Percentiles rank a stretch among this genome's conserved stretches.
Conservation (phyloP, 352 stramenopile genomes). For the Phytophthora agathidicida region DNA sequence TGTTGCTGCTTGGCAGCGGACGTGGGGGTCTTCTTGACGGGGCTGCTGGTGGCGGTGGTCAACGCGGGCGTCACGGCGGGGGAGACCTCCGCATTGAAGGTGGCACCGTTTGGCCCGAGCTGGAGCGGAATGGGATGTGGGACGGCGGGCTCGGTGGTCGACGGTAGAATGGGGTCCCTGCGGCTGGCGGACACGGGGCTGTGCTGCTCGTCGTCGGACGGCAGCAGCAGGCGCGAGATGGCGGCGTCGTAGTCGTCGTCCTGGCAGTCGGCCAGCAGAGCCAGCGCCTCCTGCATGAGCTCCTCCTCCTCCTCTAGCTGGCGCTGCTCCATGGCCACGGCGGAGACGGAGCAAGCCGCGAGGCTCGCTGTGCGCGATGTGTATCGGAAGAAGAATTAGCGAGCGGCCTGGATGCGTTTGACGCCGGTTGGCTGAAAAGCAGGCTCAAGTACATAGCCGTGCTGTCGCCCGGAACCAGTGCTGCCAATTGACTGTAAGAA, state of each 20-base stretch:
- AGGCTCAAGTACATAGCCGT: no score
- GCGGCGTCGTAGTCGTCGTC: conserved; percentile 34
- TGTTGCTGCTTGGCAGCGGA: conserved; percentile 19
- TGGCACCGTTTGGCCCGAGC: neutral
- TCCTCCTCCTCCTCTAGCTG: conserved; percentile 39
- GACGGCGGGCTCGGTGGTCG: conserved; percentile 13
- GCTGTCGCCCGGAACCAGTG: no score
- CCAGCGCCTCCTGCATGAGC: conserved; percentile 51
- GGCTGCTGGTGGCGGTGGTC: conserved; percentile 22
- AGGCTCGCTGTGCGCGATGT: conserved; percentile 12
- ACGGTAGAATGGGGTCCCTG: conserved; percentile 5
- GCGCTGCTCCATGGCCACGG: conserved; percentile 36
- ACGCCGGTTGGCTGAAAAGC: conserved; percentile 33
- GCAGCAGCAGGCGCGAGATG: conserved; percentile 44
- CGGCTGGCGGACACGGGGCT: conserved; percentile 29
- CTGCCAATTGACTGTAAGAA: no score
- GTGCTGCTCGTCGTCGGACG: conserved; percentile 31
- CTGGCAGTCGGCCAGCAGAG: conserved; percentile 45
- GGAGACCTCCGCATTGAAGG: conserved; percentile 16
- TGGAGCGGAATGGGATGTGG: neutral
- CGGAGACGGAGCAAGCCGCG: conserved; percentile 20
- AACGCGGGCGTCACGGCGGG: conserved; percentile 10
- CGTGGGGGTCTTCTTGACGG: conserved; percentile 24
- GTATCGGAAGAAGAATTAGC: conserved; percentile 27
- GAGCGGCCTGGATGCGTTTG: conserved; percentile 11